Evolutionary conservation across 352 stramenopile genomes (phyloP), one percentile per base, ranked within the genome.

Genomic region (Phytophthora pinifolia): DNA sequence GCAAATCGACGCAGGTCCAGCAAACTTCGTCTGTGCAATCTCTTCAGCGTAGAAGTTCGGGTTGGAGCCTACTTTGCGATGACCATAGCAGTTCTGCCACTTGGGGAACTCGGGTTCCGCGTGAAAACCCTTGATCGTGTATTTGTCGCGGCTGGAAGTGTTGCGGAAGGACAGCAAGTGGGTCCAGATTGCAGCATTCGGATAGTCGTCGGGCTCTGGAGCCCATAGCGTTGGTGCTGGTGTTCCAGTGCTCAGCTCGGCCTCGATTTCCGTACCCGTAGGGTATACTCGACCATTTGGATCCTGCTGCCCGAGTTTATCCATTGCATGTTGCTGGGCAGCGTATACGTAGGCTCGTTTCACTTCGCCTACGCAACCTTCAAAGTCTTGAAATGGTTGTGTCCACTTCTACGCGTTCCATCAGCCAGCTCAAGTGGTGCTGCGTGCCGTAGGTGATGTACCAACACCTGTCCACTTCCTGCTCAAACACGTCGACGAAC

Each of bases 121-220:
- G 25, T 75, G 51, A 47, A 67, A 86, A 36, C 77, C 68, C 43
- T 77, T 60, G 14, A 86, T 67, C 33, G 46, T 61, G 50, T 81
- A 83, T 48, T 79, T 60, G 13, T 25, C 46, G 10, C 56, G 54
- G 15, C 37, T 55, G 1, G 58, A 67, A 22, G 51, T 77, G 13
- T 59, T 62, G 55, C 77, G 77, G 53, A 88, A 75, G 46, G 72
- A 66, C 55, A 81, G 32, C 46, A 87, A 62, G 44, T 88, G 75
- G 4, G 80, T 86, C 66, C 77, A 83, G 49, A 88, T 73, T n/a
- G 53, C 53, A 13, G 72, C 72, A 49, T 83, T 67, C 38, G 59
- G 59, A 15, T 68, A 47, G 57, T 54, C 41, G 37, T 65, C 65
- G 0, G 47, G 30, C 8, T 61, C 47, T 3, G 30, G 46, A 27